Percentiles rank a stretch among this genome's conserved stretches.
Evolutionary conservation across 2,329 filamentous ascomycete genomes (phyloP).

Genomic region (Stagonosporopsis chrysanthemi): DNA sequence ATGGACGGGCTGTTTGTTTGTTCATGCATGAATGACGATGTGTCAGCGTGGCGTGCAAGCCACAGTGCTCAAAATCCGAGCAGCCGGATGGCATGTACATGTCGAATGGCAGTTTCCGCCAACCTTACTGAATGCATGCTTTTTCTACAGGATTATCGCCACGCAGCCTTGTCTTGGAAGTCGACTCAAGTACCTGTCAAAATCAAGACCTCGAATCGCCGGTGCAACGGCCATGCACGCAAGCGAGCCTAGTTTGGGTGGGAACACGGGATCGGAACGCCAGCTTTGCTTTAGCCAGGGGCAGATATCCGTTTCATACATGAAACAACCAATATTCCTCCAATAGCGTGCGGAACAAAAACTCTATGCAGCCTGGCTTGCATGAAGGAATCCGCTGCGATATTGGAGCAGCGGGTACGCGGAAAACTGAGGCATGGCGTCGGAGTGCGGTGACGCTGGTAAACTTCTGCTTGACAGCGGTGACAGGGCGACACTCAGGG

Average conservation of each 20-base stretch:
- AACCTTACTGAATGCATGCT: background rate
- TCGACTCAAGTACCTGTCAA: constrained; percentile 1
- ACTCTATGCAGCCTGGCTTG: constrained; percentile 19
- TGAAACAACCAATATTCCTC: constrained; percentile 33
- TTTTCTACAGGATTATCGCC: background rate
- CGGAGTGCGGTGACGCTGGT: background rate
- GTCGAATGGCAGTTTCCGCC: background rate
- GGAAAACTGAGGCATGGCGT: constrained; percentile 8
- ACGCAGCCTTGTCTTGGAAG: background rate
- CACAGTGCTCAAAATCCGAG: background rate
- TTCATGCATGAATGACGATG: constrained; percentile 14
- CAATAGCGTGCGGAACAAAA: constrained; percentile 24
- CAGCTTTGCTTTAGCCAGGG: constrained; percentile 18
- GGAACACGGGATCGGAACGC: constrained; percentile 11
- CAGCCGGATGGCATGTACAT: background rate
- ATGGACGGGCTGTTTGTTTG: background rate
- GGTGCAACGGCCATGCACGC: constrained; percentile 21
- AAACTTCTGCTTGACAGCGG: background rate
- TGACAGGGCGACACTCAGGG: background rate
- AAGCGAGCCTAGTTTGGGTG: constrained; percentile 16
- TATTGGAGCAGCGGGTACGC: constrained; percentile 4
- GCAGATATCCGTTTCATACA: constrained; percentile 26
- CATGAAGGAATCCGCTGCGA: constrained; percentile 15
- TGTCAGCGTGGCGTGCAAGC: background rate
- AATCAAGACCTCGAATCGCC: constrained; percentile 13